Base-by-base conservation (phyloP, 2,329 filamentous ascomycete genomes). In the Ascochyta viciae-villosae region DNA sequence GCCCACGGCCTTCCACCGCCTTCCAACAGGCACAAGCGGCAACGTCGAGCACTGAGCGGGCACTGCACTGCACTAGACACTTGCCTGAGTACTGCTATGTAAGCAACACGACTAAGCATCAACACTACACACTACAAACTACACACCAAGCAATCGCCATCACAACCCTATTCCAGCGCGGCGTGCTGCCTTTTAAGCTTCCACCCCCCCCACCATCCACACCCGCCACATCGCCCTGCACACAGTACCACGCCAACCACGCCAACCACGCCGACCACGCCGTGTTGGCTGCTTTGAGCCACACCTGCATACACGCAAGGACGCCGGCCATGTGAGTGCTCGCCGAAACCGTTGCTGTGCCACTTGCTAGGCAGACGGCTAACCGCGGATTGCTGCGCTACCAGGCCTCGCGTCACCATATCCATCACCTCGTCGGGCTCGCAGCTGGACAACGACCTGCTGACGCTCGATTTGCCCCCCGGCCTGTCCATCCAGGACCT, bases 401-500 rank as follows among this genome's bases (percentile, higher is more conserved):
- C 56, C 66, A 96, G 92, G 92, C 79, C 80, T 56, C 90, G 88
- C 77, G 89, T 96, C 78, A 95, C 92, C 48, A 87, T 96, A 77
- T 91, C 86, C 76, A 90, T 96, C 74, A 89, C 89, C 73, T 89
- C 89, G 63, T 86, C 89, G 62, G 87, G 90, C 73, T 82, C 87
- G 73, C 78, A 80, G 65, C 71, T 80, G 56, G 89, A 92, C 74
- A 85, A 88, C 62, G 90, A 92, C 71, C 84, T 96, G 71, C 82
- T 96, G 67, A 89, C 87, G 54, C 85, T 96, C 64, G 92, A 96
- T 68, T 87, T 96, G 64, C 89, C 89, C 58, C 83, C 87, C 38
- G 90, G 91, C 68, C 92, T 95, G 82, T 91, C 91, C 43, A 79
- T 98, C 66, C 88, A 88, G 69, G 89, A 92, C 49, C 85, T 99